A percentile compares a stretch with the other conserved stretches of the same genome.
These are phyloP conservation scores for Scutellaria baicalensis DNA, from an alignment of 257 asterid genomes.

Conservation along the genomic window DNA sequence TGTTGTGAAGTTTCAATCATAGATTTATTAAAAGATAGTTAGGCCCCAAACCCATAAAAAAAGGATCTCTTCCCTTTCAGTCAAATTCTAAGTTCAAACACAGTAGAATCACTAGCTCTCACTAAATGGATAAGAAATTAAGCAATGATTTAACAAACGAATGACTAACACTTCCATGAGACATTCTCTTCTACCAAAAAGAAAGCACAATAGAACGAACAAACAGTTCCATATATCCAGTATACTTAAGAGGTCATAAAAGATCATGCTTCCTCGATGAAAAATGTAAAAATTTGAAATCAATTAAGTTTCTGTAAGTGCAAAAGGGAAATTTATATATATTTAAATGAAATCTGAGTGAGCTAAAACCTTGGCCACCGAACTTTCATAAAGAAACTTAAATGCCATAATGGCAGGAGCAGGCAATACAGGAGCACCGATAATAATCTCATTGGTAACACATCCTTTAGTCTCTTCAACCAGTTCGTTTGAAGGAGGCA, in stretches of 20 bases:
- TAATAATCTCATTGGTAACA: constrained; percentile 5
- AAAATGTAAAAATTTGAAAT: not conserved
- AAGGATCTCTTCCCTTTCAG: too few species aligned
- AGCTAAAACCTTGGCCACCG: constrained; percentile 44
- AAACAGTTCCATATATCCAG: not conserved
- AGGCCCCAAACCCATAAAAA: too few species aligned
- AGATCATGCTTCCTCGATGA: not conserved
- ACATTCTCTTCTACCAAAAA: too few species aligned
- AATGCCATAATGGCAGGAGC: constrained; percentile 52
- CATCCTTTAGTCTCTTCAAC: constrained; percentile 24
- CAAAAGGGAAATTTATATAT: not conserved
- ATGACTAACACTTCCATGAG: too few species aligned
- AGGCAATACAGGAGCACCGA: constrained; percentile 25
- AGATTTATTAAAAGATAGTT: too few species aligned
- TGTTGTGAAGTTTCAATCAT: too few species aligned
- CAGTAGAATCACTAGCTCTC: not conserved
- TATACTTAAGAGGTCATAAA: not conserved
- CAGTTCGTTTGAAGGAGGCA: constrained; percentile 19
- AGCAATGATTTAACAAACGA: not conserved
- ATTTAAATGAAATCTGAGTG: not conserved
- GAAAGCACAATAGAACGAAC: not conserved
- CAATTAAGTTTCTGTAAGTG: not conserved
- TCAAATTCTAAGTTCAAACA: too few species aligned
- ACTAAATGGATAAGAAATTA: not conserved
- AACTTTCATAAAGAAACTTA: constrained; percentile 38